These are phyloP conservation scores for Chondrus crispus DNA, from an alignment of 23 red algal species.

Conservation along the genomic window DNA sequence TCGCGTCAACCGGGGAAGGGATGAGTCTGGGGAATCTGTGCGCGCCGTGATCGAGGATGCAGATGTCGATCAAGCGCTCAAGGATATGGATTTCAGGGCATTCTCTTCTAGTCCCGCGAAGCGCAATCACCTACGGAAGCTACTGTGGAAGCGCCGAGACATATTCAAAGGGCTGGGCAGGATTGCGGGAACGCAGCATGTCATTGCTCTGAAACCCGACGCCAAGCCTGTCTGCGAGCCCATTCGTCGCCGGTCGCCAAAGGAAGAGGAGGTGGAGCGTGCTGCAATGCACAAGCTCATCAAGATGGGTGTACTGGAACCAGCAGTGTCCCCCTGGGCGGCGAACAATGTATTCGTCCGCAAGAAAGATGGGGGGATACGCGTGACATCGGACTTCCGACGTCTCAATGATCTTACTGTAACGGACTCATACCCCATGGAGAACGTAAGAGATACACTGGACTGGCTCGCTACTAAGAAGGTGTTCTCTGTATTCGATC, in stretches of 20 bases:
- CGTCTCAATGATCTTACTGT: not conserved
- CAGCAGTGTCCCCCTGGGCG: not conserved
- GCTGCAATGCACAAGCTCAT: not conserved
- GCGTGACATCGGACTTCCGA: slow-evolving; percentile 39
- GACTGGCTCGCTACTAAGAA: slow-evolving; percentile 41
- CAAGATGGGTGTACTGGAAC: not conserved
- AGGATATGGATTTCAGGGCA: not conserved
- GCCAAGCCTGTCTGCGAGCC: slow-evolving; percentile 3
- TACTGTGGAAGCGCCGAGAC: not conserved
- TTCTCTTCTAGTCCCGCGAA: not conserved
- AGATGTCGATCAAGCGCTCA: slow-evolving; percentile 1
- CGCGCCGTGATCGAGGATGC: not conserved
- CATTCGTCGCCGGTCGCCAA: not conserved
- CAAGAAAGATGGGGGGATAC: slow-evolving; percentile 2
- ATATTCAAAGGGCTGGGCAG: slow-evolving; percentile 8
- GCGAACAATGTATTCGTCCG: not conserved
- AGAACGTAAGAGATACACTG: not conserved
- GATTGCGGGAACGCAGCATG: not conserved
- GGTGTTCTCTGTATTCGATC: slow-evolving; percentile 12
- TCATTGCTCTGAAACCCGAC: not conserved
- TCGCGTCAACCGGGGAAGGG: not conserved
- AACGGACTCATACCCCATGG: not conserved
- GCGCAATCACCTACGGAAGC: not conserved
- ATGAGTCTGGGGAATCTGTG: not conserved
- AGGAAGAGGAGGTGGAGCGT: slow-evolving; percentile 13